Conservation (phyloP, 2,329 filamentous ascomycete species). For the Trichophyton rubrum region DNA sequence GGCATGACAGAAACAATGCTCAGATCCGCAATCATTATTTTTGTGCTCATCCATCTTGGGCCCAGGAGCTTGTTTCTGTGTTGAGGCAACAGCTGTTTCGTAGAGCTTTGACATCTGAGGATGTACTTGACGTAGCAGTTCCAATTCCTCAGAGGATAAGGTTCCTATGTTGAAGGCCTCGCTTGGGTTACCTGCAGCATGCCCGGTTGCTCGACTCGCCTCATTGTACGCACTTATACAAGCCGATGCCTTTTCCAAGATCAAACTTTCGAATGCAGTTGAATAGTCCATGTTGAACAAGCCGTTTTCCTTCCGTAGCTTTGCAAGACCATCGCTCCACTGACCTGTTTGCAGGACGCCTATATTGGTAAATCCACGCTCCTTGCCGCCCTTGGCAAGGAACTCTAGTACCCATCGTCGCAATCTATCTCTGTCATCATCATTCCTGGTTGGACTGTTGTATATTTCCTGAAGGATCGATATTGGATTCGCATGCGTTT, state of each 20-base stretch:
- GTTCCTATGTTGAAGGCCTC: background rate
- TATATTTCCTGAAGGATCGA: conserved; percentile 12
- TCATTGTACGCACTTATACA: conserved; percentile 1
- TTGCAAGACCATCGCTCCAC: conserved; percentile 8
- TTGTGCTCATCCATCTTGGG: conserved; percentile 3
- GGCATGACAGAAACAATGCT: background rate
- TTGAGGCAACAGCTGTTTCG: conserved; percentile 1
- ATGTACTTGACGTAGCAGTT: background rate
- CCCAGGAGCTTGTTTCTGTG: background rate
- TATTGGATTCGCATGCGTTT: conserved; percentile 10
- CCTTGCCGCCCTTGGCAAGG: conserved; percentile 4
- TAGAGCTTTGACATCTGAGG: conserved; percentile 3
- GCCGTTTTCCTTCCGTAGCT: conserved; percentile 2
- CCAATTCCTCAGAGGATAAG: background rate
- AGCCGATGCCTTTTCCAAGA: conserved; percentile 7
- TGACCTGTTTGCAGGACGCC: conserved; percentile 8
- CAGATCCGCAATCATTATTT: conserved; percentile 34
- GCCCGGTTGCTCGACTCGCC: background rate
- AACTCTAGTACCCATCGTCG: conserved; percentile 11
- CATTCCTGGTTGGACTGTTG: background rate
- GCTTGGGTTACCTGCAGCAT: conserved; percentile 10
- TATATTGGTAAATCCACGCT: conserved; percentile 7
- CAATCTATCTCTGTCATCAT: conserved; percentile 8
- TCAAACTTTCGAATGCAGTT: conserved; percentile 3
- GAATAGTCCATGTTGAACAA: conserved; percentile 9